phyloP scores from a whole-genome alignment of 225 moss, liverwort and hornwort genomes.

The Rhytidiadelphus loreus region DNA sequence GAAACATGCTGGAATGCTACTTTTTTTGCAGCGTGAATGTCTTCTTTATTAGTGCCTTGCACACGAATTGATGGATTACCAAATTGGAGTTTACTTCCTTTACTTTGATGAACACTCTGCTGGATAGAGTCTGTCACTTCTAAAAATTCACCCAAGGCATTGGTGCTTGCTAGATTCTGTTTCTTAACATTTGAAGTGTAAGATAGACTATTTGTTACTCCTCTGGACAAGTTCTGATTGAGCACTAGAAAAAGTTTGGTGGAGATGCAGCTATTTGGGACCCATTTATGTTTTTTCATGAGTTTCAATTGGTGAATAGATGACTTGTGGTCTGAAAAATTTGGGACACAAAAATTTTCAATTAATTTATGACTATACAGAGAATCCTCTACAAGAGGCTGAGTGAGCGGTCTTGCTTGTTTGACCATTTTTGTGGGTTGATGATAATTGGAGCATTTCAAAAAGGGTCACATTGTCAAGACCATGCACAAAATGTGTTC shows the following conservation, averaged over 20 bases:
- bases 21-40: background rate
- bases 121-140: background rate
- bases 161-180: background rate
- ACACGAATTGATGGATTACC: background rate
- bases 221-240: background rate
- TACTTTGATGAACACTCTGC: background rate
- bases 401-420: background rate
- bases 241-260: too few relatives aligned
- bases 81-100: background rate
- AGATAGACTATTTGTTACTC: too few relatives aligned
- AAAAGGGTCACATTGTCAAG: background rate
- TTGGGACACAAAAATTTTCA: background rate
- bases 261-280: background rate
- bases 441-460: background rate
- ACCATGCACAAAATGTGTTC: background rate
- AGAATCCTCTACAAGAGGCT: background rate
- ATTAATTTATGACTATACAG: background rate
- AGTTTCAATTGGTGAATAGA: background rate
- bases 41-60: background rate
- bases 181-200: background rate
- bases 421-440: background rate
- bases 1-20: background rate
- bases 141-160: background rate
- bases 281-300: background rate
- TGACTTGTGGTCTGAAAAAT: too few relatives aligned